Base-by-base conservation (phyloP, 352 stramenopile genomes). In the Phytophthora chlamydospora region DNA sequence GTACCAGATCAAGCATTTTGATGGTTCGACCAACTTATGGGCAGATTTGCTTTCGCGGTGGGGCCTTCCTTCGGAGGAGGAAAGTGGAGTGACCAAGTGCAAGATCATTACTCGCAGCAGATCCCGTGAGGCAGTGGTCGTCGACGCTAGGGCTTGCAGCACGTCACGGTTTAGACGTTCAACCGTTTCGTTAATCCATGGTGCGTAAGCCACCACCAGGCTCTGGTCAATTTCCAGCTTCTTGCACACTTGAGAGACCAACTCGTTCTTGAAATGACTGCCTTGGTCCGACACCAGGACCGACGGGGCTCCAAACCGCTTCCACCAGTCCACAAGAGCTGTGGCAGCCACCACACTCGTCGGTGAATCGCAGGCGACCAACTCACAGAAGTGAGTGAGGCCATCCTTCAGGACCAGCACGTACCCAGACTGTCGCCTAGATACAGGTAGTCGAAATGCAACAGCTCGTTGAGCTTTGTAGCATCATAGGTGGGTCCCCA, bases 151-250 rank as follows among this genome's bases (percentile, higher is more conserved):
- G 16, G 33, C 17, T 16, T 46, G 40, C 6, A 46, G 19, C 6
- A 47, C 31, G 27, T 57, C 49, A 6, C n/a, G 21, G 10, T 58
- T 58, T 10, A 58, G 2, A 12, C 38, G 9, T 17, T 49, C 39
- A 17, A 58, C 41, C 13, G 38, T 49, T 16, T 39, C 38, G 38
- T 61, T 53, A 19, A 54, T 53, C 21, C 24, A 49, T 8, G 50
- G 38, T 14, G 38, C 4, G 29, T 58, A 58, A 14, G 14, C 38
- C 7, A 27, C 4, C 9, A 43, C 39, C 17, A 58, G 19, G 10
- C 11, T 33, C 27, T 58, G 50, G 2, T 41, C 8, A 10, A 46
- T 29, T 0, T 12, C n/a, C 6, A 58, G 29, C 17, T 29, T 47
- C 17, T 14, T 48, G 11, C 35, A 45, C 0, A 58, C 19, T 12